A percentile compares a stretch with the other conserved stretches of the same genome.
These are phyloP conservation scores for Clavariopsis aquatica DNA, from an alignment of 495 filamentous ascomycete genomes.

Conservation along the genomic window DNA sequence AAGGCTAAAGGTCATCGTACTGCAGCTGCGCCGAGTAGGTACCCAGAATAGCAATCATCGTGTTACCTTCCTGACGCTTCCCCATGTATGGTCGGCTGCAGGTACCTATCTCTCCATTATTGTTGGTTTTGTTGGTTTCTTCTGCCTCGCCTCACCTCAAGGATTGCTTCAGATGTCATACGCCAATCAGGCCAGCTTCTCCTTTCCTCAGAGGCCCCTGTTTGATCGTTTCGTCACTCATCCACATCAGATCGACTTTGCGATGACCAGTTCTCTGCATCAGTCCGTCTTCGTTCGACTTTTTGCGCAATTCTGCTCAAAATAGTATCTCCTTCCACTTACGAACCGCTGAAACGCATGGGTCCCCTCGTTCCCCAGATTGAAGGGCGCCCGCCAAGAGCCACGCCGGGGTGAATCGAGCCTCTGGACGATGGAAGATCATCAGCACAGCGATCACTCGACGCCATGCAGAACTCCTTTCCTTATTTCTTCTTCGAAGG, in stretches of 20 bases:
- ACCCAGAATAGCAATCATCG: not conserved
- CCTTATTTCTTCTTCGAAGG: conserved; percentile 17
- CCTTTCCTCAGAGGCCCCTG: not conserved
- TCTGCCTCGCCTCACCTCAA: conserved; percentile 1
- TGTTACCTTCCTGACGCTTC: not conserved
- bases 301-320: conserved; percentile 12
- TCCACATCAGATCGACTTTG: conserved; percentile 4
- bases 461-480: conserved; percentile 35
- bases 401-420: conserved; percentile 10
- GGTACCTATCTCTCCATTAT: not conserved
- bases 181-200: conserved; percentile 2
- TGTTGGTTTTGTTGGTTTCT: conserved; percentile 1
- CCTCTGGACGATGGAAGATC: conserved; percentile 12
- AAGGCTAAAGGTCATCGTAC: not conserved
- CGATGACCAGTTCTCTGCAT: conserved; percentile 3
- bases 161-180: not conserved
- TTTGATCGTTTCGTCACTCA: conserved; percentile 3
- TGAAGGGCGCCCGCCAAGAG: conserved; percentile 27
- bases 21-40: not conserved
- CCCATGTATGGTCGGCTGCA: not conserved
- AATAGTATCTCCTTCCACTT: conserved; percentile 36
- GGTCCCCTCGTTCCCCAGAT: conserved; percentile 27
- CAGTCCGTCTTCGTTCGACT: not conserved
- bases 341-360: conserved; percentile 27
- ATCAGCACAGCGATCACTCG: conserved; percentile 25